Evolutionary conservation across 441 rosid species (phyloP).

Genomic region (Lepidium campestre): DNA sequence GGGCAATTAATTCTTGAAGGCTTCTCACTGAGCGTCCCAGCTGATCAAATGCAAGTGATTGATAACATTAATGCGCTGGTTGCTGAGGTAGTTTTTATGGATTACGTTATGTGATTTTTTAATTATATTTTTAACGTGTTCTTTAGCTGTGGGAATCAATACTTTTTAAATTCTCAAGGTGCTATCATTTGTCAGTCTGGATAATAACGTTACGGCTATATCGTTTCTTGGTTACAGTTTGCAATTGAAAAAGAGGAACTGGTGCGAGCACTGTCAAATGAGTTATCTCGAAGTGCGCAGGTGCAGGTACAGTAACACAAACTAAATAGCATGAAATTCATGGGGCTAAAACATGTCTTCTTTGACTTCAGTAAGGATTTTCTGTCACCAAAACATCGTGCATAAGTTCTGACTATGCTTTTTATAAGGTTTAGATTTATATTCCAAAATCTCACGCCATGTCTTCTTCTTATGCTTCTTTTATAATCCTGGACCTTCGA

Average conservation of each 20-base stretch:
- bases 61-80: constrained; percentile 63
- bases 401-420: neutral
- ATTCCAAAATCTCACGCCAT: neutral
- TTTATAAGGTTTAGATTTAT: neutral
- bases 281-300: constrained; percentile 64
- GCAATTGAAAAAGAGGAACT: constrained; percentile 89
- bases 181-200: constrained; percentile 13
- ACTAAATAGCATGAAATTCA: neutral
- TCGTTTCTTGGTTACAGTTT: constrained; percentile 45
- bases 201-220: constrained; percentile 2
- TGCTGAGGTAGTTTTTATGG: constrained; percentile 56
- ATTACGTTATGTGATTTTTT: neutral
- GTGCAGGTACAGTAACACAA: constrained; percentile 50
- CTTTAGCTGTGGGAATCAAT: constrained; percentile 6
- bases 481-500: neutral
- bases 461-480: neutral
- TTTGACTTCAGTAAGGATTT: neutral
- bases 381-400: neutral
- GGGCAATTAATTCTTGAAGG: constrained; percentile 42
- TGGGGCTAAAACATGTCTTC: neutral
- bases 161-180: neutral
- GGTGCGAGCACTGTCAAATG: constrained; percentile 68
- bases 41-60: constrained; percentile 74
- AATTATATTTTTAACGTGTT: neutral
- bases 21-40: constrained; percentile 57